Evolutionary conservation across 345 rosid genomes (phyloP).

Genomic region (Salix dunnii): DNA sequence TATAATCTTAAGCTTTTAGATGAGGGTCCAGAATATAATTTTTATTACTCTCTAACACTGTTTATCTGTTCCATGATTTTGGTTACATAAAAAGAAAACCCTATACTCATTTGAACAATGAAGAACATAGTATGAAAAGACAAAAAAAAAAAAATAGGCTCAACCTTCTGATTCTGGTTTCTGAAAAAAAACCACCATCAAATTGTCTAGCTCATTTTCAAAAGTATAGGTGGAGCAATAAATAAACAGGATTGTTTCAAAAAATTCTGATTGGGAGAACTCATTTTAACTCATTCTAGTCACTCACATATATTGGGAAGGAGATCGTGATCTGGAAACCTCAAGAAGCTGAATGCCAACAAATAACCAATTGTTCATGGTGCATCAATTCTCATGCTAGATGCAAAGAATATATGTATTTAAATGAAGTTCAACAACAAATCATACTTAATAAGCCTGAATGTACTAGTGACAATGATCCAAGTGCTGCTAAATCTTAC

Average conservation of each 20-base stretch:
- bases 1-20: no score
- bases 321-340: neutral
- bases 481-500: constrained; percentile 30
- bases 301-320: neutral
- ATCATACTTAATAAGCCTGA: neutral
- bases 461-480: neutral
- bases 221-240: neutral
- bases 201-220: neutral
- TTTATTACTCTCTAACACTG: no score
- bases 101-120: neutral
- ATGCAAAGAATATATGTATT: neutral
- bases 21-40: no score
- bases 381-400: neutral
- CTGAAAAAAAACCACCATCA: neutral
- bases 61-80: neutral
- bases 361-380: neutral
- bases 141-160: no score
- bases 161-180: neutral
- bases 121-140: no score
- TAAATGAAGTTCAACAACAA: neutral
- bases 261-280: neutral
- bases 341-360: neutral
- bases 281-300: neutral
- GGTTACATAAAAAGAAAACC: neutral
- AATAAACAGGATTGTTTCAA: neutral